These are phyloP conservation scores for Penicillium canariense DNA, from an alignment of 495 filamentous ascomycete genomes.

Conservation along the genomic window DNA sequence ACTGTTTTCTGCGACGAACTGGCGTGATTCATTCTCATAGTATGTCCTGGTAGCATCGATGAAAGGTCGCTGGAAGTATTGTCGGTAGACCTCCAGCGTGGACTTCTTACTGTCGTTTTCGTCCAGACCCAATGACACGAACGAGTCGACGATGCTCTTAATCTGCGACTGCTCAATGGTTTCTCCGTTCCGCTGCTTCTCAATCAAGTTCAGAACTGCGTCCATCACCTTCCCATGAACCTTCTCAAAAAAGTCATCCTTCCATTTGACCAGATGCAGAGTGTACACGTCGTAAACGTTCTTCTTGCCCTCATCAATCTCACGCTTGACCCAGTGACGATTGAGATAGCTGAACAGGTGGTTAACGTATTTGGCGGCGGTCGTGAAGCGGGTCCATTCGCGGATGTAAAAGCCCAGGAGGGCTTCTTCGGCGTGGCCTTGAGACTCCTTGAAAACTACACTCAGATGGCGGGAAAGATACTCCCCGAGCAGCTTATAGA, in stretches of 20 bases:
- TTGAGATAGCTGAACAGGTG: conserved; percentile 97
- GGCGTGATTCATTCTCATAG: conserved; percentile 88
- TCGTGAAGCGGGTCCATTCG: conserved; percentile 95
- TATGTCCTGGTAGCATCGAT: conserved; percentile 78
- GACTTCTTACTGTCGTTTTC: conserved; percentile 90
- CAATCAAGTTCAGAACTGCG: conserved; percentile 89
- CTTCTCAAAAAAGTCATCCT: conserved; percentile 78
- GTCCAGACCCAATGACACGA: conserved; percentile 92
- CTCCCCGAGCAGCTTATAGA: conserved; percentile 84
- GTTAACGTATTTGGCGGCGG: conserved; percentile 93
- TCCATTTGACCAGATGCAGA: conserved; percentile 92
- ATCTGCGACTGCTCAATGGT: conserved; percentile 97
- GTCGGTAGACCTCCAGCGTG: conserved; percentile 90
- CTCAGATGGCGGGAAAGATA: conserved; percentile 78
- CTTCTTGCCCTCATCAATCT: conserved; percentile 99
- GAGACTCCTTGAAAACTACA: conserved; percentile 63
- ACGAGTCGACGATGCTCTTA: conserved; percentile 95
- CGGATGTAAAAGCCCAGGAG: conserved; percentile 92
- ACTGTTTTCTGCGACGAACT: conserved; percentile 94
- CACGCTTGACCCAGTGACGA: conserved; percentile 97
- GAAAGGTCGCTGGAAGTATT: conserved; percentile 89
- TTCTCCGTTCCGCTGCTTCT: conserved; percentile 96
- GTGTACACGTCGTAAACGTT: conserved; percentile 98
- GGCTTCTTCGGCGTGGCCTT: conserved; percentile 81
- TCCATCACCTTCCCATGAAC: conserved; percentile 90